A percentile compares a stretch with the other conserved stretches of the same genome.
Conservation (phyloP, 805 yeast species). For the Brettanomyces bruxellensis region DNA sequence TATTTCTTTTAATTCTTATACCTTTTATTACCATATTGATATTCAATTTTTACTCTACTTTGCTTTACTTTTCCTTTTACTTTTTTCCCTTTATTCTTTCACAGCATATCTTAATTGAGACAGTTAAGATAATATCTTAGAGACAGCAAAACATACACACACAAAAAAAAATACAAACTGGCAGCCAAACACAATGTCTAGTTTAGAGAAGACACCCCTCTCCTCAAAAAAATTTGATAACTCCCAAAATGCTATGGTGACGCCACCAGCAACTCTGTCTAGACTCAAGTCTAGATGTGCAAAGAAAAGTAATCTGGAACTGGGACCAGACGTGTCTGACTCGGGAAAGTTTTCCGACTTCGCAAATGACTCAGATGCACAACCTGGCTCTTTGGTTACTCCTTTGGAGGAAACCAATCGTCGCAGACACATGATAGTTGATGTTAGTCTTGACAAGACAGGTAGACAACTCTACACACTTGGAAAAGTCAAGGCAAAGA, state of each 20-base stretch:
- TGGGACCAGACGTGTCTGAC: background rate
- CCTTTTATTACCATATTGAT: too few species aligned
- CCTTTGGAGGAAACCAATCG: background rate
- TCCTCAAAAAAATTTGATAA: background rate
- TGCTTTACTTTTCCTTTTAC: too few species aligned
- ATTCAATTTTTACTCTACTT: too few species aligned
- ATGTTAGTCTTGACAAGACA: background rate
- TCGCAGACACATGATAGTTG: conserved; percentile 2
- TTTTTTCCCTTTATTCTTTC: too few species aligned
- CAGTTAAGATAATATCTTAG: conserved; percentile 42
- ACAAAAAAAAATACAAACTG: conserved; percentile 96
- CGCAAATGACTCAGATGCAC: background rate
- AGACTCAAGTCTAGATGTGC: background rate
- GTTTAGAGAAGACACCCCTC: background rate
- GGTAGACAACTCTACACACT: conserved; percentile 2
- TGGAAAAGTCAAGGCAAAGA: background rate
- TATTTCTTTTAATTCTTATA: too few species aligned
- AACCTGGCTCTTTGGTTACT: background rate
- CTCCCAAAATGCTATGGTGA: background rate
- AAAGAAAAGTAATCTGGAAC: background rate
- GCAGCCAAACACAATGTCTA: conserved; percentile 73
- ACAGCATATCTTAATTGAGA: too few species aligned
- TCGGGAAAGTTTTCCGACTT: background rate
- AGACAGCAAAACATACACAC: conserved; percentile 98
- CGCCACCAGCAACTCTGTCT: conserved; percentile 1